Conservation (phyloP, 352 stramenopile genomes). For the Globisporangium radiosum region DNA sequence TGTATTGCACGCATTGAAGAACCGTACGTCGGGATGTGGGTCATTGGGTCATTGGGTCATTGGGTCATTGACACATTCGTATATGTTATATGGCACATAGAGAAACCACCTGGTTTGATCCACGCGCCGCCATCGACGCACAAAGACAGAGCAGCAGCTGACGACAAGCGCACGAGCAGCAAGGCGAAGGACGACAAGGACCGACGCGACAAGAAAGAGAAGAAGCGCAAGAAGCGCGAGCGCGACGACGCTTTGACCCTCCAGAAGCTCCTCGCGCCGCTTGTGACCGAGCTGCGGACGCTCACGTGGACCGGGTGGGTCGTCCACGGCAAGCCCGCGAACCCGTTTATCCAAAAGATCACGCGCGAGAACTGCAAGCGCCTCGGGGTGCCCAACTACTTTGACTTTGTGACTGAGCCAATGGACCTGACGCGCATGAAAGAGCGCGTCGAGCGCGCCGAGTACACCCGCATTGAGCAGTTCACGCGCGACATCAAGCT, state of each 20-base stretch:
- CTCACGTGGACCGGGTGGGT: conserved; percentile 74
- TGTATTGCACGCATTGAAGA: conserved; percentile 36
- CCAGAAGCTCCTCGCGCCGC: conserved; percentile 66
- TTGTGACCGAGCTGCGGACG: conserved; percentile 53
- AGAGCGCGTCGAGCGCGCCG: conserved; percentile 64
- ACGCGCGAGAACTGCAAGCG: conserved; percentile 82
- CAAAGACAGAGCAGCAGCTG: conserved; percentile 24
- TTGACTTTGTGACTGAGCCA: conserved; percentile 74
- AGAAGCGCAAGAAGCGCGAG: conserved; percentile 81
- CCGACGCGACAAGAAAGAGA: conserved; percentile 77
- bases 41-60: neutral
- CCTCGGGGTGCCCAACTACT: conserved; percentile 78
- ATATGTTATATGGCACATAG: conserved; percentile 3
- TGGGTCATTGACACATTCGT: neutral
- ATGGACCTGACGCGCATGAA: conserved; percentile 86
- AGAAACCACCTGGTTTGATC: conserved; percentile 50
- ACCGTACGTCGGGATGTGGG: conserved; percentile 18
- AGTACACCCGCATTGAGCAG: conserved; percentile 76
- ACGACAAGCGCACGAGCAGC: conserved; percentile 39
- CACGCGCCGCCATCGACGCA: conserved; percentile 47
- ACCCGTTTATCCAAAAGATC: conserved; percentile 83
- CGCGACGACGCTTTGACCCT: conserved; percentile 57
- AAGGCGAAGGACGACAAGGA: conserved; percentile 67
- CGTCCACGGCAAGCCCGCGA: conserved; percentile 61
- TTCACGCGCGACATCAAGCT: conserved; percentile 74